A percentile compares a stretch with the other conserved stretches of the same genome.
These are phyloP conservation scores for Salix koriyanagi DNA, from an alignment of 345 rosid species.

Conservation along the genomic window DNA sequence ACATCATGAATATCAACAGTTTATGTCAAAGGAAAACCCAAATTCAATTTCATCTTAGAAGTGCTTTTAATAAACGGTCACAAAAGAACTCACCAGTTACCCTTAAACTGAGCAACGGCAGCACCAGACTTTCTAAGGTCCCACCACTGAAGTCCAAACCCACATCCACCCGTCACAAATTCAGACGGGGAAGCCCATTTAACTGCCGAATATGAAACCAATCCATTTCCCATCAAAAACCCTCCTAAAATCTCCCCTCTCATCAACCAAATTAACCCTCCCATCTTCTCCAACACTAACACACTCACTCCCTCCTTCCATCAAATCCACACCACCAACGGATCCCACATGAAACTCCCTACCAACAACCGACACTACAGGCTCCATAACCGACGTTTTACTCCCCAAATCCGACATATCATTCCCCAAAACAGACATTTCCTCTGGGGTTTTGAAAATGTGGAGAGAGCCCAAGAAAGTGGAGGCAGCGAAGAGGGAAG, in stretches of 20 bases:
- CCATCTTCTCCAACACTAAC: constrained; percentile 60
- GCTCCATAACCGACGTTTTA: constrained; percentile 27
- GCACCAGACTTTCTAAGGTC: constrained; percentile 70
- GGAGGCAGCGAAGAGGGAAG: constrained; percentile 45
- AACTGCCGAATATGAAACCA: constrained; percentile 67
- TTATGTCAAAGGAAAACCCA: neutral
- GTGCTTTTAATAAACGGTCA: neutral
- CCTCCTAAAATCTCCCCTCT: constrained; percentile 37
- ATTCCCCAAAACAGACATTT: neutral
- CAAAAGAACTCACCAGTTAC: constrained; percentile 53
- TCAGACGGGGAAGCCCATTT: constrained; percentile 84
- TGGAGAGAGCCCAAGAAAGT: constrained; percentile 59
- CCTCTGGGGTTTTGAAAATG: constrained; percentile 26
- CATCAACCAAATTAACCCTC: constrained; percentile 37
- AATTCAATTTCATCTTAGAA: neutral
- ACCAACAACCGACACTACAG: constrained; percentile 31
- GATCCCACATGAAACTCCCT: constrained; percentile 50
- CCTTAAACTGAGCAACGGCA: constrained; percentile 71
- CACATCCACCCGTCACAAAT: constrained; percentile 84
- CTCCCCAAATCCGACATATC: neutral
- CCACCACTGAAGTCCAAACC: constrained; percentile 88
- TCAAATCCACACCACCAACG: constrained; percentile 59
- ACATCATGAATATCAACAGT: no score
- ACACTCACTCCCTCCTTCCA: constrained; percentile 56
- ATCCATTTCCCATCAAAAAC: constrained; percentile 68